A percentile compares a stretch with the other conserved stretches of the same genome.
These are phyloP conservation scores for Xylaria digitata DNA, from an alignment of 2,329 filamentous ascomycete genomes.

Conservation along the genomic window DNA sequence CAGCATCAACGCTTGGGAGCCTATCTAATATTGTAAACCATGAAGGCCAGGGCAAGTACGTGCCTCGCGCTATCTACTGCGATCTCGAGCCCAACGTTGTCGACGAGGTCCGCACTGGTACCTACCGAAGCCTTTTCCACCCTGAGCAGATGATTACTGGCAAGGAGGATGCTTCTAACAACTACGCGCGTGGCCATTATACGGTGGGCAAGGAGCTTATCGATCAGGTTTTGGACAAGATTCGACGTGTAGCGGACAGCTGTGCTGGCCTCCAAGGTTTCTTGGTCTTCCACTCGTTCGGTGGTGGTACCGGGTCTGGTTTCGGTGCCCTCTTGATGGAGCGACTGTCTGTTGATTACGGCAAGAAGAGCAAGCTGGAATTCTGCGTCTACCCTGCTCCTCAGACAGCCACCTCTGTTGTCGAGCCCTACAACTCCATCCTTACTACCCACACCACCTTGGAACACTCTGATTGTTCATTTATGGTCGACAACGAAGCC, in stretches of 20 bases:
- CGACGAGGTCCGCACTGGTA: slow-evolving; percentile 97
- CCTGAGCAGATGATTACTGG: slow-evolving; percentile 99
- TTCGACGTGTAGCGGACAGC: slow-evolving; percentile 96
- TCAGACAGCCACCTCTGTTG: slow-evolving; percentile 95
- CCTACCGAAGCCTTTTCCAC: slow-evolving; percentile 97
- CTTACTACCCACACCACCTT: slow-evolving; percentile 98
- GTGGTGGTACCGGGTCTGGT: slow-evolving; percentile 97
- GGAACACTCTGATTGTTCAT: slow-evolving; percentile 99
- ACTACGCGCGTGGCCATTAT: slow-evolving; percentile 99
- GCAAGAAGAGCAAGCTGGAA: slow-evolving; percentile 99
- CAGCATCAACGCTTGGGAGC: slow-evolving; percentile 29
- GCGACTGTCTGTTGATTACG: slow-evolving; percentile 97
- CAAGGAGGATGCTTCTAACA: slow-evolving; percentile 99
- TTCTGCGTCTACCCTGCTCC: slow-evolving; percentile 99
- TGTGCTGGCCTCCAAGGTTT: slow-evolving; percentile 98
- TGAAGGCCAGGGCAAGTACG: slow-evolving; percentile 96
- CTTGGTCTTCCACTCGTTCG: slow-evolving; percentile 99
- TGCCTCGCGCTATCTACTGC: slow-evolving; percentile 98
- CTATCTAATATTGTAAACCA: slow-evolving; percentile 35
- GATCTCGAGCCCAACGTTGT: slow-evolving; percentile 99
- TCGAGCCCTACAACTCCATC: slow-evolving; percentile 99
- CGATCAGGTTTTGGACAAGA: slow-evolving; percentile 96
- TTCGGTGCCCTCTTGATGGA: slow-evolving; percentile 99
- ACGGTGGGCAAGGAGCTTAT: slow-evolving; percentile 99
- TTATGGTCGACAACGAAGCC: slow-evolving; percentile 99